A percentile compares a stretch with the other conserved stretches of the same genome.
phyloP scores from a whole-genome alignment of 306 rosid species.

The Echinosophora koreensis region DNA sequence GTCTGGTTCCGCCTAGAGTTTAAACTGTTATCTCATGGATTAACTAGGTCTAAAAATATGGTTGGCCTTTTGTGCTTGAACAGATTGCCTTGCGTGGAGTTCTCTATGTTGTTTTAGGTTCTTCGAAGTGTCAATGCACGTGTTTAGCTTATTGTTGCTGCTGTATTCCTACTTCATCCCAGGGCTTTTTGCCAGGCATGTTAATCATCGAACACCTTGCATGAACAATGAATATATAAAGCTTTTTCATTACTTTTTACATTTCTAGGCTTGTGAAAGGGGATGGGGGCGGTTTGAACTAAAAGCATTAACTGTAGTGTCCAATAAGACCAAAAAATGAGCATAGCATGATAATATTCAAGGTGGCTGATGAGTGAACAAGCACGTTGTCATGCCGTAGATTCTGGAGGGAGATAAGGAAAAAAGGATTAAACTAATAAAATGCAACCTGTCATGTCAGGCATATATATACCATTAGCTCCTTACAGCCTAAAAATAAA shows the following conservation, averaged over 20 bases:
- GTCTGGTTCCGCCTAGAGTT: too few species aligned
- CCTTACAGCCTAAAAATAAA: neutral
- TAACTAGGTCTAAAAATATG: too few species aligned
- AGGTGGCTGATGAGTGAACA: neutral
- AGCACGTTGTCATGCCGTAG: conserved; percentile 34
- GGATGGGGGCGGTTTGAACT: neutral
- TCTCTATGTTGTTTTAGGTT: neutral
- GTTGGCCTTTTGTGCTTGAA: too few species aligned
- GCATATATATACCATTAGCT: neutral
- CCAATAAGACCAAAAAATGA: conserved; percentile 29
- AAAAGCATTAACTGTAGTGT: neutral
- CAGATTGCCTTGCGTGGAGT: neutral
- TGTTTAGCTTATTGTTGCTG: too few species aligned
- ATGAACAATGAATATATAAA: neutral
- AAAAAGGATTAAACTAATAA: conserved; percentile 7
- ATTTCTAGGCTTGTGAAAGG: neutral
- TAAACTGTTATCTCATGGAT: too few species aligned
- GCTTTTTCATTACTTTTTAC: neutral
- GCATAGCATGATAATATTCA: neutral
- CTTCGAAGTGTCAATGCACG: neutral
- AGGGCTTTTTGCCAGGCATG: too few species aligned
- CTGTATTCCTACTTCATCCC: too few species aligned
- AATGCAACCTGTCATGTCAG: neutral
- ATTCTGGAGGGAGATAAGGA: conserved; percentile 18
- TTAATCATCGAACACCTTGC: too few species aligned